Base-by-base conservation (phyloP, 768 basidiomycete species). In the Kwoniella europaea region DNA sequence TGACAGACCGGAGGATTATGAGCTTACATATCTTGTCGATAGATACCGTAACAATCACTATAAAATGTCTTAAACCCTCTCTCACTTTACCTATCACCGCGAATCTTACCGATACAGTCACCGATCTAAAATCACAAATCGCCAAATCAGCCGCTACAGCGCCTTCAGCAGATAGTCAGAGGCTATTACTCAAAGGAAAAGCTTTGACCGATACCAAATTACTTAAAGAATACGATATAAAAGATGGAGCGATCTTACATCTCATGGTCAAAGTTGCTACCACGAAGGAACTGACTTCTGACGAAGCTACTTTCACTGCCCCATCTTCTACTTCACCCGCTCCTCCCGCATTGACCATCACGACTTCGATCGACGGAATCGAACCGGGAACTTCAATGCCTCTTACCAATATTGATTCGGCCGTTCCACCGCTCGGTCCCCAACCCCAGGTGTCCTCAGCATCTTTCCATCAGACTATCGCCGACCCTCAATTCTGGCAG, bases 131-230 rank as follows among this genome's bases (percentile, higher is more conserved):
- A 83, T 79, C 87, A 2, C 89, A 89, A 72, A 89, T 98, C 68
- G 88, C 90, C 15, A 56, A 76, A 4, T 79, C 88, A 1, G 86
- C 90, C 12, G 74, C 79, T 16, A 85, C 86, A 60, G 92, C 92
- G 0, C 94, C 94, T 0, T 88, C 91, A 10, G 88, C 90, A 56
- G 90, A 93, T 80, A 86, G 88, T 41, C 95, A 97, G 83, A 87
- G 97, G 3, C 88, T 98, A 16, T 86, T 99, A 12, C 86, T 97
- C 64, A 98, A 95, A 84, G 97, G 97, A 67, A 99, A 99, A 83
- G 94, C 91, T 0, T 88, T 98, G 73, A 90, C 89, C 16, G 96
- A 98, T 85, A 85, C 85, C 27, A 96, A 95, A 81, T 88, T 99
- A 10, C 85, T 98, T 52, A 91, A 91, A 79, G 97, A 98, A 82